Evolutionary conservation across 495 filamentous ascomycete species (phyloP), one percentile per base, ranked within the genome.

Genomic region (Aeminium ludgeri): DNA sequence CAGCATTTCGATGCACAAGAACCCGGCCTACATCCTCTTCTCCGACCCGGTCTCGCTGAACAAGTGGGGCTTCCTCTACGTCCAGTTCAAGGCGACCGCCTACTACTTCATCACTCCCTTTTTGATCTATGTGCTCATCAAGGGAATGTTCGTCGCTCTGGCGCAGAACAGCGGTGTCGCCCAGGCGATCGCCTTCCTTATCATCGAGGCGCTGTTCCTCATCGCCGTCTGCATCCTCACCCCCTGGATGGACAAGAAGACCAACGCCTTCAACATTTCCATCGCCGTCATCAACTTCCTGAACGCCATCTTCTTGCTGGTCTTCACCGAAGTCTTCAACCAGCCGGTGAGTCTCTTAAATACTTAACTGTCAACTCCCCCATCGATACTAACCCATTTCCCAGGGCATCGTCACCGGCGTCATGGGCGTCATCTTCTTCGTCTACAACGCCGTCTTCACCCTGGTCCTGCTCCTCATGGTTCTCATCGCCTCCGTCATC

Each of bases 241-340:
- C 30, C 89, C 89, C 6, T 97, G 85, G 76, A 96, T 97, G 89
- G 89, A 97, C 67, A 96, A 94, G 73, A 89, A 86, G 63, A 95
- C 87, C 44, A 97, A 97, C 58, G 73, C 77, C 36, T 92, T 91
- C 70, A 96, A 96, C 65, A 93, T 97, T 48, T 68, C 86, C 40
- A 96, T 97, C 54, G 76, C 72, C 40, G 76, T 71, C 20, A 65
- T 94, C 54, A 96, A 95, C 62, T 92, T 96, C 56, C 55, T 95
- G 57, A 93, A 92, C 57, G 72, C 75, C 34, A 91, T 82, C 18
- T 87, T 97, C 60, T 61, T 97, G 16, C 73, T 97, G 10, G 81
- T 95, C 10, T 97, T 97, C 66, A 74, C 92, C 38, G 84, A 93
- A 50, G 89, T 96, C 53, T 97, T 97, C 59, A 77, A 80, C 52